Evolutionary conservation across 345 rosid genomes (phyloP).

Genomic region (Hibiscus syriacus): DNA sequence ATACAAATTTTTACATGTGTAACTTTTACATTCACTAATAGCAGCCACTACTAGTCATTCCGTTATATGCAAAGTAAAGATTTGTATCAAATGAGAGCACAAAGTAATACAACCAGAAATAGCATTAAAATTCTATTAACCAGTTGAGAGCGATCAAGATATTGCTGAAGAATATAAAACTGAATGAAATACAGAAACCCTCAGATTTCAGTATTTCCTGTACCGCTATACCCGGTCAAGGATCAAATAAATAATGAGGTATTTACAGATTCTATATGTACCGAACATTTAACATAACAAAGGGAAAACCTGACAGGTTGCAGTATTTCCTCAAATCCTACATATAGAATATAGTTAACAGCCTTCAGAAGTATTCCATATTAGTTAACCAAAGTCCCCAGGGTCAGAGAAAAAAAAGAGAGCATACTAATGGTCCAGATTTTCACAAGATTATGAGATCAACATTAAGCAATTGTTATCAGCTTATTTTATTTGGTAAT

Average conservation of each 20-base stretch:
- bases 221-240: background rate
- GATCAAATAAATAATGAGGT: background rate
- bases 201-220: background rate
- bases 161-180: background rate
- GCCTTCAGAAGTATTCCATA: background rate
- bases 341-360: background rate
- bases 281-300: no score
- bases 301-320: background rate
- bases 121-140: background rate
- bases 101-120: background rate
- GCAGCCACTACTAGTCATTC: background rate
- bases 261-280: no score
- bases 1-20: background rate
- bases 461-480: no score
- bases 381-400: no score
- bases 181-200: background rate
- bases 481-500: no score
- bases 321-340: background rate
- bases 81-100: background rate
- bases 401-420: no score
- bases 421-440: no score
- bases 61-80: background rate
- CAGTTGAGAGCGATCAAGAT: background rate
- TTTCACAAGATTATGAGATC: no score
- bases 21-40: background rate